Conservation (phyloP, 2,329 filamentous ascomycete species). For the Aspergillus puulaauensis region DNA sequence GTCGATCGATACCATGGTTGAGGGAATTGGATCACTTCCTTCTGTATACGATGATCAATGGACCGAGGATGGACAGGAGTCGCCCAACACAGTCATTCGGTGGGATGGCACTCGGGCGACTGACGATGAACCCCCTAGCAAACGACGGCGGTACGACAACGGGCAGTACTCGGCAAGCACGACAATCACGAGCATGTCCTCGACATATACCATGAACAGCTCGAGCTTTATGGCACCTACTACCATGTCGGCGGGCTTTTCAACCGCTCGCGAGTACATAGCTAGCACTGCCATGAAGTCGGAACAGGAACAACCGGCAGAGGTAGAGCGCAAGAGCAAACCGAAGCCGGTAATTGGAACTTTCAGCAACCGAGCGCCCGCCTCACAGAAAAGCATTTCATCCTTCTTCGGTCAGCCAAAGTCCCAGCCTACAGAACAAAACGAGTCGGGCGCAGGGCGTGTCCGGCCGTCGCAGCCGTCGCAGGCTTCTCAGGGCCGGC, state of each 20-base stretch:
- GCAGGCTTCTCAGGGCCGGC: conserved; percentile 11
- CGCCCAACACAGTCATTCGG: conserved; percentile 32
- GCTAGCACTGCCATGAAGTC: conserved; percentile 29
- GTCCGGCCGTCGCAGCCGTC: not conserved
- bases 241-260: conserved; percentile 56
- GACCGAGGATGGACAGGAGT: conserved; percentile 61
- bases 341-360: conserved; percentile 27
- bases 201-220: conserved; percentile 62
- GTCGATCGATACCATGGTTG: conserved; percentile 54
- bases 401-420: conserved; percentile 48
- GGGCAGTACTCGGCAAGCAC: conserved; percentile 24
- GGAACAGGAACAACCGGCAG: conserved; percentile 11
- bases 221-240: conserved; percentile 41
- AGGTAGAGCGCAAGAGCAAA: conserved; percentile 29
- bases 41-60: conserved; percentile 64
- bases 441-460: conserved; percentile 14
- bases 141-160: conserved; percentile 29
- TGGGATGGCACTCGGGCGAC: conserved; percentile 36
- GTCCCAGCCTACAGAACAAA: conserved; percentile 17
- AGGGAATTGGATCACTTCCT: conserved; percentile 44
- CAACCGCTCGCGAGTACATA: conserved; percentile 59
- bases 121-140: conserved; percentile 25
- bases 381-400: conserved; percentile 53
- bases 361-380: conserved; percentile 36
- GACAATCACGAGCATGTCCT: conserved; percentile 33